Evolutionary conservation across 1,284 basidiomycete genomes (phyloP).

Genomic region (Prillingera fragicola): DNA sequence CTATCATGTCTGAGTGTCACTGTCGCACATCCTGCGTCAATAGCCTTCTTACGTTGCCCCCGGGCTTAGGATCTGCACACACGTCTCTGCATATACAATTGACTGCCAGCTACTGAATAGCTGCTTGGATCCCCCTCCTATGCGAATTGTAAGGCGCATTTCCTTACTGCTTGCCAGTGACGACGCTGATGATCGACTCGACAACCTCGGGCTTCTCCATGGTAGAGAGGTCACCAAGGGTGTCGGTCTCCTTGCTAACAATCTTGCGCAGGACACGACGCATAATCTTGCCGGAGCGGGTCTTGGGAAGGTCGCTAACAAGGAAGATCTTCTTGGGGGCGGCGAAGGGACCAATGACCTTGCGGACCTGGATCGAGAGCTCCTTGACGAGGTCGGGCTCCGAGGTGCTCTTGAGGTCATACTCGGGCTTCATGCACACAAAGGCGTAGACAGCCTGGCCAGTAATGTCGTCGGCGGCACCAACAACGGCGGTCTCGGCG

Average conservation of each 20-base stretch:
- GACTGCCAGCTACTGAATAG: too few relatives aligned
- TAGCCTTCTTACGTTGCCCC: too few relatives aligned
- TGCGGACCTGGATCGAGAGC: slow-evolving; percentile 87
- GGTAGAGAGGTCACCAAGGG: slow-evolving; percentile 86
- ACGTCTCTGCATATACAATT: too few relatives aligned
- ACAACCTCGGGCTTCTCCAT: slow-evolving; percentile 80
- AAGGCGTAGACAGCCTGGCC: slow-evolving; percentile 72
- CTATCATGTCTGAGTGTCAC: too few relatives aligned
- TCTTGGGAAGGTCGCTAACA: slow-evolving; percentile 87
- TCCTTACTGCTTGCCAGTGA: slow-evolving; percentile 2
- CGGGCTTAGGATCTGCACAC: too few relatives aligned
- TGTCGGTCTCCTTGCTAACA: slow-evolving; percentile 84
- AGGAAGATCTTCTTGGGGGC: slow-evolving; percentile 88
- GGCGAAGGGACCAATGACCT: slow-evolving; percentile 92
- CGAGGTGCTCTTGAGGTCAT: slow-evolving; percentile 63
- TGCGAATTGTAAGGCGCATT: too few relatives aligned
- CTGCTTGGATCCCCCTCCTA: too few relatives aligned
- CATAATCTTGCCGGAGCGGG: slow-evolving; percentile 94
- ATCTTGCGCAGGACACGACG: slow-evolving; percentile 93
- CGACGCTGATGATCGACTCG: slow-evolving; percentile 47
- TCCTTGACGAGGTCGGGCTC: slow-evolving; percentile 76
- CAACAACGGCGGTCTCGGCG: slow-evolving; percentile 92
- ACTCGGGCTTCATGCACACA: slow-evolving; percentile 64
- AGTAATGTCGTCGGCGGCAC: slow-evolving; percentile 79
- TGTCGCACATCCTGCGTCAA: too few relatives aligned